Base-by-base conservation (phyloP, 805 yeast species). In the Kazachstania viticola region DNA sequence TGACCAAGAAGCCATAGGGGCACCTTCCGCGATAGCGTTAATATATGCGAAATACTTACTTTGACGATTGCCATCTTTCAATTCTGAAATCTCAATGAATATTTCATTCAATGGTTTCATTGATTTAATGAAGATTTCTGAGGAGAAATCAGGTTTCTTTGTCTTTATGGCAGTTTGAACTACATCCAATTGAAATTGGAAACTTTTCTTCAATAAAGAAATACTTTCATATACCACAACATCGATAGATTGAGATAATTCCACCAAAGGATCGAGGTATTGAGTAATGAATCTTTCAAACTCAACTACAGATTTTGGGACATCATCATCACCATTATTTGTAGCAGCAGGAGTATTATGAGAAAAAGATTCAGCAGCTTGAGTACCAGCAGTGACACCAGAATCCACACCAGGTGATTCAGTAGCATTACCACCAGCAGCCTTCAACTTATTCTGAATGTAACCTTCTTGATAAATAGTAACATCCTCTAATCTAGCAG, bases 1-100 rank as follows among this genome's bases (percentile, higher is more conserved):
- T 39, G 88, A 70, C 99, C 99, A 91, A 16, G 94, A 94, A 33
- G 87, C 64, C 5, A 81, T 83, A 9, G 95, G 85, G 8, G 80
- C 73, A 30, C 95, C 96, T 52, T 91, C 97, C 17, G 85, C 72
- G 26, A 91, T 67, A 2, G 96, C 71, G 45, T 79, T 83, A 56
- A 91, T 67, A 51, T 81, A 82, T 47, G 81, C 73, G 52, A 66
- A 69, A 42, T 61, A 67, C 40, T 71, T 68, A 17, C 82, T 77
- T 29, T 66, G 64, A 44, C 95, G 74, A 55, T 82, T 79, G 26
- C 64, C 62, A 42, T 91, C 96, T 45, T 88, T 81, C 44, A 79
- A 46, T 15, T 68, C 69, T 36, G 66, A 68, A 41, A 83, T 73
- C 31, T 65, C 56, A 39, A 64, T 65, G 25, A 84, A 72, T 18